phyloP scores from a whole-genome alignment of 2,329 filamentous ascomycete species.

The Ophiocordyceps sinensis region DNA sequence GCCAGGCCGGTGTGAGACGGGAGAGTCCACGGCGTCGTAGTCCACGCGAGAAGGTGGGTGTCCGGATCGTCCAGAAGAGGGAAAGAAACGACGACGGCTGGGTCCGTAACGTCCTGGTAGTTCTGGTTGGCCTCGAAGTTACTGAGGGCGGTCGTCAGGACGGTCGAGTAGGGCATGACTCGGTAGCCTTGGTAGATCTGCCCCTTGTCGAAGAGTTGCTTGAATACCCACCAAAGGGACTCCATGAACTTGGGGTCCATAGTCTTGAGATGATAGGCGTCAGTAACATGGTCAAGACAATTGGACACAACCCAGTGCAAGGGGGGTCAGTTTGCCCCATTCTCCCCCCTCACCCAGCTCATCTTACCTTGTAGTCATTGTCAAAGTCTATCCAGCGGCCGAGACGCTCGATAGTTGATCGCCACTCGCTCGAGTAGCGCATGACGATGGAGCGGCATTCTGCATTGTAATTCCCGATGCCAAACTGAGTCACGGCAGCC shows the following conservation, averaged over 20 bases:
- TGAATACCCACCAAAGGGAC: slow-evolving; percentile 93
- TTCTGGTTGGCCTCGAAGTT: slow-evolving; percentile 93
- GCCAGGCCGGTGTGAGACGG: slow-evolving; percentile 69
- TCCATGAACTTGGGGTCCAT: slow-evolving; percentile 97
- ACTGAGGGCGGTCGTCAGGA: slow-evolving; percentile 74
- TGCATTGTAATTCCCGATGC: slow-evolving; percentile 78
- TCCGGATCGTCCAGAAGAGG: slow-evolving; percentile 65
- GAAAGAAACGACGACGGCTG: slow-evolving; percentile 78
- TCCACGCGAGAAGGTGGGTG: slow-evolving; percentile 72
- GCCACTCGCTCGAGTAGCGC: slow-evolving; percentile 79
- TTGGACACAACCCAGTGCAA: not conserved
- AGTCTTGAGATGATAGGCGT: slow-evolving; percentile 36
- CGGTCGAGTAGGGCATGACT: slow-evolving; percentile 93
- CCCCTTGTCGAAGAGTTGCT: slow-evolving; percentile 79
- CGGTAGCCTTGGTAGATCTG: slow-evolving; percentile 80
- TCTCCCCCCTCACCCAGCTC: no score
- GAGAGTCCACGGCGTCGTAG: slow-evolving; percentile 75
- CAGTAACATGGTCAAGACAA: not conserved
- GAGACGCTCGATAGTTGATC: slow-evolving; percentile 70
- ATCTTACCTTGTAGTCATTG: slow-evolving; percentile 74
- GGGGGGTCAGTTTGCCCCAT: not conserved
- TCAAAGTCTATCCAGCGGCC: slow-evolving; percentile 97
- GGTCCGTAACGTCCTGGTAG: slow-evolving; percentile 86
- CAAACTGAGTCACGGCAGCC: slow-evolving; percentile 74
- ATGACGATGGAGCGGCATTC: slow-evolving; percentile 90